These are phyloP conservation scores for Eucalyptus lansdowneana DNA, from an alignment of 345 rosid species.

Conservation along the genomic window DNA sequence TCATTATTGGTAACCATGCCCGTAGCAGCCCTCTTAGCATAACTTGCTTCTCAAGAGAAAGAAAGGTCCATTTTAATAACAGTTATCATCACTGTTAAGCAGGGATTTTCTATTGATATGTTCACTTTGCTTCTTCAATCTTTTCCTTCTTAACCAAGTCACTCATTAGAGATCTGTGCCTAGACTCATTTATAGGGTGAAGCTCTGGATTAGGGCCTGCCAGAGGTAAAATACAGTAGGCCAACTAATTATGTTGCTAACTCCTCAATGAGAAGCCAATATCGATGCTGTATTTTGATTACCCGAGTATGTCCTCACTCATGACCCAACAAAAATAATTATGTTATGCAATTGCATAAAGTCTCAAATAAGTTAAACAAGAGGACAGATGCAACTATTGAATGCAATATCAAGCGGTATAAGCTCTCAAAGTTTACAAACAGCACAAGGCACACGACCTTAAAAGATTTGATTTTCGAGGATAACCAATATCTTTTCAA, in stretches of 20 bases:
- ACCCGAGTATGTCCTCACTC: not conserved
- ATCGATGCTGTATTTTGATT: not conserved
- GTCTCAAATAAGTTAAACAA: not conserved
- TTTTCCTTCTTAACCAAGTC: not conserved
- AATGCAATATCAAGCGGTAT: not conserved
- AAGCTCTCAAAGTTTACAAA: not conserved
- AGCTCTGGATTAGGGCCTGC: not conserved
- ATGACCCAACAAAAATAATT: not conserved
- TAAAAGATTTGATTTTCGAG: not conserved
- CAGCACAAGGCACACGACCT: not conserved
- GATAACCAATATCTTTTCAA: not conserved
- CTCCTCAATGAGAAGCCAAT: not conserved
- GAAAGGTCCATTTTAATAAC: not conserved
- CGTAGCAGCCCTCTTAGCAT: not conserved
- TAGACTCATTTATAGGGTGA: not conserved
- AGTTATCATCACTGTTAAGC: not conserved
- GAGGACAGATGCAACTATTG: not conserved
- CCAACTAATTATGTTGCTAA: not conserved
- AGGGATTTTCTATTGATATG: not conserved
- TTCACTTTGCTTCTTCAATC: not conserved
- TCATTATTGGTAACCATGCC: not conserved
- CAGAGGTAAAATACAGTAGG: not conserved
- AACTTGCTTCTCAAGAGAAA: not conserved
- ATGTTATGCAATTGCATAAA: not conserved
- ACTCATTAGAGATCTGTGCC: not conserved